These are phyloP conservation scores for Amanita rubescens DNA, from an alignment of 768 basidiomycete species.

Conservation along the genomic window DNA sequence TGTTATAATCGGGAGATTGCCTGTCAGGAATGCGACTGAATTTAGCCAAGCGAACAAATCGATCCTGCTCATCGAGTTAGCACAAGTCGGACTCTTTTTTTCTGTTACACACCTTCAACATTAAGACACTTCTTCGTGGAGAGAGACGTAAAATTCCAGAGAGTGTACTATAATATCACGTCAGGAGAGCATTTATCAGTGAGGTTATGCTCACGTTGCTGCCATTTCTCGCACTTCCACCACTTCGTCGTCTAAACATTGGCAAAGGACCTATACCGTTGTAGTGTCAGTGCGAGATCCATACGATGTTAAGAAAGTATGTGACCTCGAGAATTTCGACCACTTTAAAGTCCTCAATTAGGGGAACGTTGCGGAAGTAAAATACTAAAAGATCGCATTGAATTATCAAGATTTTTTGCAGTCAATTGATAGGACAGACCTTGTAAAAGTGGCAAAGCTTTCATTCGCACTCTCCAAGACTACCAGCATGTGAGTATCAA, in stretches of 20 bases:
- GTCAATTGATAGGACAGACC: slow-evolving; percentile 27
- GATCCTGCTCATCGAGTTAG: slow-evolving; percentile 39
- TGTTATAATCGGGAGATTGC: slow-evolving; percentile 57
- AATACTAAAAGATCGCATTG: slow-evolving; percentile 41
- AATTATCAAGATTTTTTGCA: not conserved
- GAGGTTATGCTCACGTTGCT: slow-evolving; percentile 48
- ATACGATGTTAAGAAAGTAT: slow-evolving; percentile 7
- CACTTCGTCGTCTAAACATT: slow-evolving; percentile 79
- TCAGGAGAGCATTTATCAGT: not conserved
- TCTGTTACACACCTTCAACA: slow-evolving; percentile 46
- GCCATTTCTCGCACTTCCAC: slow-evolving; percentile 90
- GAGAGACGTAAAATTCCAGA: slow-evolving; percentile 81
- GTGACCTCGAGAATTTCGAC: slow-evolving; percentile 73
- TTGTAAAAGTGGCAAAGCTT: slow-evolving; percentile 81
- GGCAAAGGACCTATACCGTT: slow-evolving; percentile 54
- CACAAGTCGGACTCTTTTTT: not conserved
- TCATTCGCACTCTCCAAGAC: slow-evolving; percentile 86
- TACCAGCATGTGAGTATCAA: slow-evolving; percentile 20
- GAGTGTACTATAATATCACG: slow-evolving; percentile 44
- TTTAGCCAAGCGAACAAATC: slow-evolving; percentile 70
- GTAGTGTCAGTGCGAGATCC: not conserved
- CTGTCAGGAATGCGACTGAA: slow-evolving; percentile 59
- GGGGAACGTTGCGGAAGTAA: slow-evolving; percentile 84
- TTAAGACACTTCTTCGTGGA: slow-evolving; percentile 67
- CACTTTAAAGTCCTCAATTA: slow-evolving; percentile 69